Evolutionary conservation across 2,329 filamentous ascomycete species (phyloP).

Genomic region (Pseudopithomyces chartarum): DNA sequence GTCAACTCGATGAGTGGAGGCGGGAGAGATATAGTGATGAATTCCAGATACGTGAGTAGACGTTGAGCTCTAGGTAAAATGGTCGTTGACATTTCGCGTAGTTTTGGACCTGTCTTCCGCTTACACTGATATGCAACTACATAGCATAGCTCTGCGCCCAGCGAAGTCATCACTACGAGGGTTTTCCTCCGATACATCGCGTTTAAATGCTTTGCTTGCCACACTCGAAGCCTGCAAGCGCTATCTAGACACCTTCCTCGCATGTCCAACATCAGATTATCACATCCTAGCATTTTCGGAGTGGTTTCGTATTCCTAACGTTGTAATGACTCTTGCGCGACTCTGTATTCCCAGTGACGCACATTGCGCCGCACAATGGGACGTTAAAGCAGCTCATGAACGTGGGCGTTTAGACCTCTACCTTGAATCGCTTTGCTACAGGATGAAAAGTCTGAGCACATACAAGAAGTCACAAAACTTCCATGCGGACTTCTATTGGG

Average conservation of each 20-base stretch:
- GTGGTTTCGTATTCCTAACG: slow-evolving; percentile 39
- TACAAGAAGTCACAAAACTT: slow-evolving; percentile 29
- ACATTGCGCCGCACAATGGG: slow-evolving; percentile 32
- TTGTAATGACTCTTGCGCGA: slow-evolving; percentile 34
- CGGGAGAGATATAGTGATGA: slow-evolving; percentile 12
- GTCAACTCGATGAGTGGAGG: slow-evolving; percentile 34
- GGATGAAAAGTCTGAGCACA: slow-evolving; percentile 35
- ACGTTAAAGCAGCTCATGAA: slow-evolving; percentile 37
- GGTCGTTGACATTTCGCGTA: slow-evolving; percentile 3
- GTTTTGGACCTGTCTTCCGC: slow-evolving; percentile 34
- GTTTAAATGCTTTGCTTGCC: slow-evolving; percentile 31
- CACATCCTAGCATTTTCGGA: slow-evolving; percentile 38
- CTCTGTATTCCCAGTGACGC: slow-evolving; percentile 35
- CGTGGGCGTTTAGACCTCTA: slow-evolving; percentile 37
- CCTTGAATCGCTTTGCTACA: slow-evolving; percentile 40
- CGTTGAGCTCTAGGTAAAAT: neutral
- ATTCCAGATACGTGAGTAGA: slow-evolving; percentile 25
- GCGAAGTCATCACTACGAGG: neutral
- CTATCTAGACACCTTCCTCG: slow-evolving; percentile 72
- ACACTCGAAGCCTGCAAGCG: slow-evolving; percentile 67
- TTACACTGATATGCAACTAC: slow-evolving; percentile 34
- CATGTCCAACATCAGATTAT: slow-evolving; percentile 65
- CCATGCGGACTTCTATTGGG: slow-evolving; percentile 37
- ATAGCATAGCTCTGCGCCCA: slow-evolving; percentile 31
- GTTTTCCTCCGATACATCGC: slow-evolving; percentile 11